These are phyloP conservation scores for Funneliformis mosseae DNA, from an alignment of 192 early-diverging fungal species.

Conservation along the genomic window DNA sequence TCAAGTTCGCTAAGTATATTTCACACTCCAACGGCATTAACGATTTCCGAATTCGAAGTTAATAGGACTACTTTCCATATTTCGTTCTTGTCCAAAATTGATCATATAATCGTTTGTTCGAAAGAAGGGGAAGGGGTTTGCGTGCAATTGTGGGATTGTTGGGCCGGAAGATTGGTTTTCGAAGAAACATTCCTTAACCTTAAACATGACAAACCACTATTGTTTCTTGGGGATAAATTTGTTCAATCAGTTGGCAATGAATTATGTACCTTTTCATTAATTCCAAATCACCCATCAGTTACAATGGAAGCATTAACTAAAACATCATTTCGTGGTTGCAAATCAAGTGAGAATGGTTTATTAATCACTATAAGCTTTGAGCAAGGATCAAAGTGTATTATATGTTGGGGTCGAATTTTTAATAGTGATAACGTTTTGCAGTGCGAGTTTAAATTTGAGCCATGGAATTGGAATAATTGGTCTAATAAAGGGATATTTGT, in stretches of 20 bases:
- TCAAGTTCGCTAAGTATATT: neutral
- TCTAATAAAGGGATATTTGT: neutral
- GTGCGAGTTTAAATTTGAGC: slow-evolving; percentile 13
- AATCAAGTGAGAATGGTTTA: neutral
- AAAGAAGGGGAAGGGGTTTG: neutral
- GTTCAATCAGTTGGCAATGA: neutral
- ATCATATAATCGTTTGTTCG: slow-evolving; percentile 2
- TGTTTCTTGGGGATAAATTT: neutral
- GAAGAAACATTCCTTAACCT: neutral
- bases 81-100: neutral
- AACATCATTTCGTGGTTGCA: neutral
- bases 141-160: slow-evolving; percentile 10
- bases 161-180: neutral
- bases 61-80: neutral
- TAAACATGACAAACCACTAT: neutral
- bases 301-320: neutral
- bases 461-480: slow-evolving; percentile 6
- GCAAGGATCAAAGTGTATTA: neutral
- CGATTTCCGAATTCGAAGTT: neutral
- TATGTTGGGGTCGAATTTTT: neutral
- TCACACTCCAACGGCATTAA: neutral
- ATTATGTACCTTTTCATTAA: neutral
- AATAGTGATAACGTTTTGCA: neutral
- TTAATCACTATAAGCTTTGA: neutral
- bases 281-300: neutral